These are phyloP conservation scores for Cladosporium sp. DNA, from an alignment of 2,329 filamentous ascomycete species.

Conservation along the genomic window DNA sequence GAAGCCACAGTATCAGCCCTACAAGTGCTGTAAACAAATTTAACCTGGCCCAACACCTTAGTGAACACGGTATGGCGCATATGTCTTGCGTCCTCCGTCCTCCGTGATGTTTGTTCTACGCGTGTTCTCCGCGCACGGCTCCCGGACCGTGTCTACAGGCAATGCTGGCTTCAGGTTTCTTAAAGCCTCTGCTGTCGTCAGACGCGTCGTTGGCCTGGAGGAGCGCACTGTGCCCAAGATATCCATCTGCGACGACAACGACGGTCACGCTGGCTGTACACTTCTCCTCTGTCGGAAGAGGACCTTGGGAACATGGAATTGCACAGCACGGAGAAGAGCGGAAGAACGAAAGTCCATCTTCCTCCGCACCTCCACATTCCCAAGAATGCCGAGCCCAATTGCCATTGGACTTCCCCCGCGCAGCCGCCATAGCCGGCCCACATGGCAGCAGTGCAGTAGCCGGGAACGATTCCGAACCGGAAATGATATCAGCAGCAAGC, in stretches of 20 bases:
- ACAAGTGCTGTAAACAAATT: background rate
- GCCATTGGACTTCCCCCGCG: constrained; percentile 10
- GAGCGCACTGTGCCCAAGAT: background rate
- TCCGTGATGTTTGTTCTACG: background rate
- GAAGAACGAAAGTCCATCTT: constrained; percentile 19
- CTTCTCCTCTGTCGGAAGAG: background rate
- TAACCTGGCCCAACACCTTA: background rate
- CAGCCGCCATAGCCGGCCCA: constrained; percentile 15
- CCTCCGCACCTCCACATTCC: constrained; percentile 12
- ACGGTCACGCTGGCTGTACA: background rate
- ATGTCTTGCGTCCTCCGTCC: background rate
- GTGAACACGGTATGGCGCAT: background rate
- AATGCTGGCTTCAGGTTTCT: background rate
- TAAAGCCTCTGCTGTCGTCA: background rate
- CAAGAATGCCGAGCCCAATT: constrained; percentile 15
- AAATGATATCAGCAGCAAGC: constrained; percentile 19
- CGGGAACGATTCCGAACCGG: constrained; percentile 15
- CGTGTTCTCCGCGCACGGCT: background rate
- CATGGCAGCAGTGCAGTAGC: constrained; percentile 12
- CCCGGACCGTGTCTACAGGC: background rate
- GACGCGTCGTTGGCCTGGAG: background rate
- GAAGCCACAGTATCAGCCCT: background rate
- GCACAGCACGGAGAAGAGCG: constrained; percentile 15
- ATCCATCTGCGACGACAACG: background rate
- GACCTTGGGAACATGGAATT: background rate